Percentiles rank a stretch among this genome's conserved stretches.
Evolutionary conservation across 2,329 filamentous ascomycete genomes (phyloP).

Genomic region (Hypoxylon sp.): DNA sequence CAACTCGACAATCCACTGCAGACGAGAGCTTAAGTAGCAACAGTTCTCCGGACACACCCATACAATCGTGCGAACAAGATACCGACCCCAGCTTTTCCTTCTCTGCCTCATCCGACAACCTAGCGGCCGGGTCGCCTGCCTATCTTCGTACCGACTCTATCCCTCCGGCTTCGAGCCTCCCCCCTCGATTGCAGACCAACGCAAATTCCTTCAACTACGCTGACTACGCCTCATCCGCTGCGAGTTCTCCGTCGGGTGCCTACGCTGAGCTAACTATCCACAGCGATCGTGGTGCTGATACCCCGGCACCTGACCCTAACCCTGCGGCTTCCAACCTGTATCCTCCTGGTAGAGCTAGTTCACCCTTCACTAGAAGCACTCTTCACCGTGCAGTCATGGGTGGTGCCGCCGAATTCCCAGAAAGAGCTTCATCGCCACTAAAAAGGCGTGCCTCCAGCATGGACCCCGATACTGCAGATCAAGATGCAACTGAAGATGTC

Average conservation of each 20-base stretch:
- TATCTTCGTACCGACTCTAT: slow-evolving; percentile 49
- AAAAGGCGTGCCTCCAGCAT: slow-evolving; percentile 74
- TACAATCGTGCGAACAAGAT: slow-evolving; percentile 66
- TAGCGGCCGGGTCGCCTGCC: slow-evolving; percentile 53
- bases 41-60: slow-evolving; percentile 60
- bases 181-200: slow-evolving; percentile 64
- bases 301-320: slow-evolving; percentile 58
- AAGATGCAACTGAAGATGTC: slow-evolving; percentile 59
- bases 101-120: slow-evolving; percentile 58
- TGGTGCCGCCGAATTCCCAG: slow-evolving; percentile 68
- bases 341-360: slow-evolving; percentile 61
- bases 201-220: slow-evolving; percentile 58
- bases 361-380: slow-evolving; percentile 64
- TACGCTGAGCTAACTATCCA: slow-evolving; percentile 70
- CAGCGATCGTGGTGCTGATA: slow-evolving; percentile 65
- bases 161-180: slow-evolving; percentile 65
- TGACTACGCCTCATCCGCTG: slow-evolving; percentile 68
- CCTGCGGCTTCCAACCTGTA: slow-evolving; percentile 53
- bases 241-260: slow-evolving; percentile 69
- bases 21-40: slow-evolving; percentile 55
- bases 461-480: slow-evolving; percentile 61
- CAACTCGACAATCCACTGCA: slow-evolving; percentile 59
- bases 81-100: slow-evolving; percentile 66
- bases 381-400: slow-evolving; percentile 69
- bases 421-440: slow-evolving; percentile 74